A percentile compares a stretch with the other conserved stretches of the same genome.
phyloP scores from a whole-genome alignment of 805 yeast species.

The Candida andamanensis region DNA sequence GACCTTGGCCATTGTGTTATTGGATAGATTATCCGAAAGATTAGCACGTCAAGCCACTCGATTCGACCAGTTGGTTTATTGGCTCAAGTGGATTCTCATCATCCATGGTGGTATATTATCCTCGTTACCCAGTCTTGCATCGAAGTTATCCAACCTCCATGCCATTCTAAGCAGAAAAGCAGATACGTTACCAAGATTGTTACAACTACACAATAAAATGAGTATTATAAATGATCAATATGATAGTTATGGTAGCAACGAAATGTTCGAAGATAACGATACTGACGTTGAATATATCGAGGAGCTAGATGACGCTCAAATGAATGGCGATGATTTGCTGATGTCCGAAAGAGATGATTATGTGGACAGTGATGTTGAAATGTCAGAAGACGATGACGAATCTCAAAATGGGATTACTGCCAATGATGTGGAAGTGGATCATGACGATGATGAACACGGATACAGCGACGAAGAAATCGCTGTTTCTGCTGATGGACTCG shows the following conservation, averaged over 20 bases:
- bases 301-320: constrained; percentile 52
- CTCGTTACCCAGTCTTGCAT: constrained; percentile 40
- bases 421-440: constrained; percentile 11
- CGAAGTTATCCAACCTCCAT: constrained; percentile 41
- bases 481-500: constrained; percentile 4
- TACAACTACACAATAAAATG: constrained; percentile 48
- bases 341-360: constrained; percentile 12
- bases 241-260: constrained; percentile 2
- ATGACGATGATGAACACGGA: constrained; percentile 14
- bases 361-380: constrained; percentile 11
- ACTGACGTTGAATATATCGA: constrained; percentile 67
- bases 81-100: constrained; percentile 54
- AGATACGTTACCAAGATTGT: constrained; percentile 42
- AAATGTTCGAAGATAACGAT: constrained; percentile 30
- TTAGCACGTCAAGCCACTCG: constrained; percentile 47
- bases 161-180: constrained; percentile 46
- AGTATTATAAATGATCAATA: constrained; percentile 42
- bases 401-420: constrained; percentile 7
- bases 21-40: constrained; percentile 50
- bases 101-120: constrained; percentile 50
- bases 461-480: constrained; percentile 19
- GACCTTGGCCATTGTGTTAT: constrained; percentile 42
- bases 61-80: constrained; percentile 45
- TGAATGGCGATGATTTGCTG: constrained; percentile 19
- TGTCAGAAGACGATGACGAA: constrained; percentile 6